Conservation (phyloP, 2,329 filamentous ascomycete species). For the Simplicillium sp. region DNA sequence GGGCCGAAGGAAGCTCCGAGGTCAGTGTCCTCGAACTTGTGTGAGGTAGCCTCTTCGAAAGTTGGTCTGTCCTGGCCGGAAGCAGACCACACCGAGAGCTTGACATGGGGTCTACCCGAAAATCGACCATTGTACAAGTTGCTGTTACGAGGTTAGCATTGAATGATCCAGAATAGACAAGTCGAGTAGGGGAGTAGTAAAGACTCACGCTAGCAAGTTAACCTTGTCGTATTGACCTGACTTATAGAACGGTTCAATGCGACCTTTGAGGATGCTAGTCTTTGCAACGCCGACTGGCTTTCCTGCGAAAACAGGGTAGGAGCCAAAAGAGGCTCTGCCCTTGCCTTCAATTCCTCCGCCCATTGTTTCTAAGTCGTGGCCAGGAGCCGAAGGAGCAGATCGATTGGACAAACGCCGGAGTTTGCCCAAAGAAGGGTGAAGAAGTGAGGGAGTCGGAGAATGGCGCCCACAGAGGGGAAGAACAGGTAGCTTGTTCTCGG, state of each 20-base stretch:
- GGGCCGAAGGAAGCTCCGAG: slow-evolving; percentile 80
- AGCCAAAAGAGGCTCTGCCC: slow-evolving; percentile 23
- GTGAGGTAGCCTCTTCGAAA: slow-evolving; percentile 72
- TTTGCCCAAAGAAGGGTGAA: slow-evolving; percentile 10
- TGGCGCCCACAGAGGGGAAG: slow-evolving; percentile 6
- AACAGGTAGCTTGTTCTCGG: background rate
- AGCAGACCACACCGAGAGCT: slow-evolving; percentile 78
- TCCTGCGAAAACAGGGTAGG: slow-evolving; percentile 42
- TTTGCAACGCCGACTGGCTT: slow-evolving; percentile 68
- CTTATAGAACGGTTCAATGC: slow-evolving; percentile 72
- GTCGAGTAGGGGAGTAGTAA: background rate
- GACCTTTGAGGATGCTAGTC: slow-evolving; percentile 72
- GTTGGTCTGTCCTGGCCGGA: slow-evolving; percentile 70
- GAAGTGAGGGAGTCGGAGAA: slow-evolving; percentile 3
- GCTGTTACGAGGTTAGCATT: slow-evolving; percentile 10
- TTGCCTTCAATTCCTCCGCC: slow-evolving; percentile 37
- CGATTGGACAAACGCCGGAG: slow-evolving; percentile 23
- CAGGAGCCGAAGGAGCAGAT: slow-evolving; percentile 25
- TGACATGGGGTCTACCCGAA: slow-evolving; percentile 66
- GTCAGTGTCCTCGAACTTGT: slow-evolving; percentile 64
- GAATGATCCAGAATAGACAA: slow-evolving; percentile 8
- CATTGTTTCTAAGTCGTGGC: slow-evolving; percentile 29
- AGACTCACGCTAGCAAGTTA: slow-evolving; percentile 59
- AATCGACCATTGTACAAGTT: slow-evolving; percentile 28
- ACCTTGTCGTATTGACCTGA: slow-evolving; percentile 68